Conservation (phyloP, 1,284 basidiomycete genomes). For the Leccinum subrobustum region DNA sequence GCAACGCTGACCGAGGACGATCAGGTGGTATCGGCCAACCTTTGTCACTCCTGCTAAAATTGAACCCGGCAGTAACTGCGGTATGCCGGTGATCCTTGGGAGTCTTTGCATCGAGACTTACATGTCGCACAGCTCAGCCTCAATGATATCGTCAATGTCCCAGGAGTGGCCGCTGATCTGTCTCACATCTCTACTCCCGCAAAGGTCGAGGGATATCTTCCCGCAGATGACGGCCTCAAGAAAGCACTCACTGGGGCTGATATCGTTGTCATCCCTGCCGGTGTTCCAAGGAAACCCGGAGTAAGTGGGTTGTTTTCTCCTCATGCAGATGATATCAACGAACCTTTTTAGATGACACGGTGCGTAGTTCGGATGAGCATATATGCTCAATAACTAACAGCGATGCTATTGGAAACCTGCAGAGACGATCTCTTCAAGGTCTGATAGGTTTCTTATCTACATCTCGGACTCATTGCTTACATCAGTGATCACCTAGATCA, state of each 20-base stretch:
- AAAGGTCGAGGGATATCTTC: conserved; percentile 75
- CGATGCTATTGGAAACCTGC: conserved; percentile 17
- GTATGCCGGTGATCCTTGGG: conserved; percentile 36
- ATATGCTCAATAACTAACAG: conserved; percentile 18
- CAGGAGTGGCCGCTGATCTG: conserved; percentile 94
- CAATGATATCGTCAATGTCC: conserved; percentile 96
- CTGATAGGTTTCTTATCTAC: conserved; percentile 15
- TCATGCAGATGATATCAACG: conserved; percentile 4
- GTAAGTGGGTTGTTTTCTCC: conserved; percentile 44
- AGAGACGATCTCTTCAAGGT: conserved; percentile 96
- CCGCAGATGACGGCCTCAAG: conserved; percentile 77
- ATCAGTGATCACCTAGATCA: conserved; percentile 62
- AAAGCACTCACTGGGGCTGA: conserved; percentile 85
- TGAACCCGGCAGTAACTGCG: conserved; percentile 78
- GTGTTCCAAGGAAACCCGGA: conserved; percentile 95
- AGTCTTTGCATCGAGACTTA: background rate
- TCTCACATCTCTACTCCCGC: conserved; percentile 84
- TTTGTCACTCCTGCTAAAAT: conserved; percentile 87
- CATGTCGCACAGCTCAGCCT: conserved; percentile 62
- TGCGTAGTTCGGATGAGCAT: conserved; percentile 34
- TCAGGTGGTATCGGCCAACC: conserved; percentile 91
- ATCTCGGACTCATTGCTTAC: conserved; percentile 3
- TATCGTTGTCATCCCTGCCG: conserved; percentile 94
- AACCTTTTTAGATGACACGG: conserved; percentile 66
- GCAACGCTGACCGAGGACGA: conserved; percentile 5